These are phyloP conservation scores for Rhizophora mangle DNA, from an alignment of 345 rosid genomes.

Conservation along the genomic window DNA sequence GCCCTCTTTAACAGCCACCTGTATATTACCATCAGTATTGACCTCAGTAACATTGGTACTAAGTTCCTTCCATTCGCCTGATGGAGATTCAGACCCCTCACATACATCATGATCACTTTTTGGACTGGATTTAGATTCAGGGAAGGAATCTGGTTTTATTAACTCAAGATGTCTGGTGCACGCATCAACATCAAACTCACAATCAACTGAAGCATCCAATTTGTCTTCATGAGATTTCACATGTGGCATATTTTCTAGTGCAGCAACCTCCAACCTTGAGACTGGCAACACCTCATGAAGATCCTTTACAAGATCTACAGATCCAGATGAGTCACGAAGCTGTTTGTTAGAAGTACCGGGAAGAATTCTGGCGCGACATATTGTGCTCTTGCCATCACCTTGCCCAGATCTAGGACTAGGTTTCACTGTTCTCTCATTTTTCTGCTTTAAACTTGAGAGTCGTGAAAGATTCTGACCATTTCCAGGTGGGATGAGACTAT, in stretches of 20 bases:
- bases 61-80: slow-evolving; percentile 26
- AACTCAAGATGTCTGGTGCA: slow-evolving; percentile 36
- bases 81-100: slow-evolving; percentile 42
- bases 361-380: slow-evolving; percentile 45
- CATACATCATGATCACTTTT: slow-evolving; percentile 33
- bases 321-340: slow-evolving; percentile 24
- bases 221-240: slow-evolving; percentile 55
- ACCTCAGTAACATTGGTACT: slow-evolving; percentile 18
- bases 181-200: slow-evolving; percentile 38
- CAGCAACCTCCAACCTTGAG: slow-evolving; percentile 43
- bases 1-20: slow-evolving; percentile 33
- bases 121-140: slow-evolving; percentile 27
- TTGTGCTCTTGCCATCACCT: slow-evolving; percentile 35
- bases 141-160: slow-evolving; percentile 20
- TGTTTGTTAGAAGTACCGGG: slow-evolving; percentile 37
- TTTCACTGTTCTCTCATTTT: slow-evolving; percentile 32
- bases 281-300: slow-evolving; percentile 69
- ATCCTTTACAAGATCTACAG: slow-evolving; percentile 64
- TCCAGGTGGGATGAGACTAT: slow-evolving; percentile 37
- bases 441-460: slow-evolving; percentile 39
- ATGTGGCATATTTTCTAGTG: slow-evolving; percentile 34
- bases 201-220: slow-evolving; percentile 36
- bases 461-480: slow-evolving; percentile 33
- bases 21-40: slow-evolving; percentile 19
- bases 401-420: slow-evolving; percentile 32